Base-by-base conservation (phyloP, 2,329 filamentous ascomycete genomes). In the Pseudogymnoascus sp. region DNA sequence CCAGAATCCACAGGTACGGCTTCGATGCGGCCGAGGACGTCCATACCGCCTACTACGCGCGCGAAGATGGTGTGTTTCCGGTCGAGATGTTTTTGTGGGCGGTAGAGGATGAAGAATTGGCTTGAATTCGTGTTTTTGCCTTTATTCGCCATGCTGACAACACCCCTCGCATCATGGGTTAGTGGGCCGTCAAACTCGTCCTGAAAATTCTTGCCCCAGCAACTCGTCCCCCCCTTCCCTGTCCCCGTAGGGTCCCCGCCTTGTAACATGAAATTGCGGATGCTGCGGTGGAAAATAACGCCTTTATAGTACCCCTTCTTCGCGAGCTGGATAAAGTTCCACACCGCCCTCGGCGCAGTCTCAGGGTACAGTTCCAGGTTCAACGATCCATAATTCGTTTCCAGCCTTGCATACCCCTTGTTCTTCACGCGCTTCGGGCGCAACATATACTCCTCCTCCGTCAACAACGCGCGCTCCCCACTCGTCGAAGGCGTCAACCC, bases 31-130 rank as follows among this genome's bases (percentile, higher is more conserved):
- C 83, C 81, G 12, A 99, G 79, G 0, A 88, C 84, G 51, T 89
- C 85, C 63, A 87, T 71, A 0, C 89, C 93, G 29, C 89, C 90
- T 1, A 96, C 88, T 0, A 97, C 86, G 39, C 86, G 86, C 1
- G 88, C 95, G 71, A 99, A 99, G 42, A 99, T 90, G n/a, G 95
- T 97, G 76, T 99, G 95, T 73, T 99, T 99, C 65, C 88, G 84
- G 75, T 99, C 91, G 0, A 99, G 83, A 77, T 99, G 95, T 67
- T 89, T 87, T 0, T 88, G 85, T 0, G 89, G 81, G 61, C 91
- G 87, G 75, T 99, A 99, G 0, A 89, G 90, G 72, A 99, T 89
- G 80, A 97, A 99, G 73, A 87, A 99, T 75, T 99, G 95, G 69
- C 86, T 91, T 7, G 90, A 95, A 76, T 99, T 99, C 21, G 93